These are phyloP conservation scores for Phytophthora hibernalis DNA, from an alignment of 352 stramenopile genomes.

Conservation along the genomic window DNA sequence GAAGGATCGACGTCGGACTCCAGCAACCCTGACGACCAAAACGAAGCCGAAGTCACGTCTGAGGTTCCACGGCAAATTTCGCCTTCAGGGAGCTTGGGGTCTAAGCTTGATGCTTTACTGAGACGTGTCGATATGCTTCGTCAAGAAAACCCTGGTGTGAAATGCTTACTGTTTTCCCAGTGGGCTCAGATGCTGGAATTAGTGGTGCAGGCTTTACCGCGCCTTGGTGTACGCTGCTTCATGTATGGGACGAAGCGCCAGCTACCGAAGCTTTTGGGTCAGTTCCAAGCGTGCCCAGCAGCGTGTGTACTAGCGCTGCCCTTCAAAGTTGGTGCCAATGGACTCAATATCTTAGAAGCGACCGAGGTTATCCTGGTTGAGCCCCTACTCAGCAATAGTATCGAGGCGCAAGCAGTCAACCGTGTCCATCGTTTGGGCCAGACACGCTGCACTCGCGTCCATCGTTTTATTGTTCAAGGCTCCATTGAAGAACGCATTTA, in stretches of 20 bases:
- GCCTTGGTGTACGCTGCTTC: conserved; percentile 77
- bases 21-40: conserved; percentile 5
- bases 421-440: conserved; percentile 93
- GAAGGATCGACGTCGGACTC: conserved; percentile 13
- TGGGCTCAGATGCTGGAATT: conserved; percentile 89
- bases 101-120: conserved; percentile 76
- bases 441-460: conserved; percentile 78
- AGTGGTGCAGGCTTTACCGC: conserved; percentile 30
- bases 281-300: conserved; percentile 59
- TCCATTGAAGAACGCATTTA: conserved; percentile 92
- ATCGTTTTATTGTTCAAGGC: conserved; percentile 89
- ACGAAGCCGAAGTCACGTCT: conserved; percentile 1
- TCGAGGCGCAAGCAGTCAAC: conserved; percentile 91
- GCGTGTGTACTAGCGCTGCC: conserved; percentile 77
- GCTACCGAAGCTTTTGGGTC: conserved; percentile 49
- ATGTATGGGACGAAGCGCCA: conserved; percentile 65
- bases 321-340: conserved; percentile 91
- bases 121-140: conserved; percentile 55
- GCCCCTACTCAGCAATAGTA: conserved; percentile 84
- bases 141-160: conserved; percentile 66
- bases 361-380: conserved; percentile 93
- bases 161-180: conserved; percentile 92
- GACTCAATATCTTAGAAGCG: conserved; percentile 93
- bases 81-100: conserved; percentile 51
- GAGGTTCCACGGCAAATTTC: neutral